Evolutionary conservation across 371 early-diverging fungal genomes (phyloP).

Genomic region (Coemansia linderi): DNA sequence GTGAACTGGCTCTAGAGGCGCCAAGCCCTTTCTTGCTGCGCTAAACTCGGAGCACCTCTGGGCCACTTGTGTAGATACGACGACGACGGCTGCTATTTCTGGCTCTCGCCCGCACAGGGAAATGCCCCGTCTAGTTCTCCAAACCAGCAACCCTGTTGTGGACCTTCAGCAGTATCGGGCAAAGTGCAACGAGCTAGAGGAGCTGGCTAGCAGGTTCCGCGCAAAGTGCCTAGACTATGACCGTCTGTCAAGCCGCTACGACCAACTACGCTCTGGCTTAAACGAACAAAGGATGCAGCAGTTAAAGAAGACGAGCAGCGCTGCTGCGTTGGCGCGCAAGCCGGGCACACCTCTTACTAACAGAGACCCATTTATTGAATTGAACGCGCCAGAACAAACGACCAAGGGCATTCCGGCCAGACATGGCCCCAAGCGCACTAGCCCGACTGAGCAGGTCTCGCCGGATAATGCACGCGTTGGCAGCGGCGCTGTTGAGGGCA

Average conservation of each 20-base stretch:
- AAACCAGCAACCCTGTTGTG: conserved; percentile 3
- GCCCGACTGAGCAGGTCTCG: conserved; percentile 15
- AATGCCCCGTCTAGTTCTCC: conserved; percentile 3
- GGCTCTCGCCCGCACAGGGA: conserved; percentile 7
- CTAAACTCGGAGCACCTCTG: not conserved
- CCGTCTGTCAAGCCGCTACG: conserved; percentile 15
- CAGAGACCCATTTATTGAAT: conserved; percentile 31
- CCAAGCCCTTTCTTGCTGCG: not conserved
- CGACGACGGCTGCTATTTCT: not conserved
- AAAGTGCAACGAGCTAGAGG: conserved; percentile 40
- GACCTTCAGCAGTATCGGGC: conserved; percentile 15
- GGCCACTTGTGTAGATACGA: not conserved
- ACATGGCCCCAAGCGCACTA: conserved; percentile 8
- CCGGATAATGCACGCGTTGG: conserved; percentile 1
- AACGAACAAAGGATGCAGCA: not conserved
- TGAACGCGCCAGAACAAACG: conserved; percentile 26
- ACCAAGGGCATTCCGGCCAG: conserved; percentile 23
- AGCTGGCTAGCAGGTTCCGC: conserved; percentile 17
- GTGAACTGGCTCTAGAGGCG: not conserved
- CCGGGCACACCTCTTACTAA: not conserved
- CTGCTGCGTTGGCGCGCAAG: not conserved
- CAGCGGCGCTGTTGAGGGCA: conserved; percentile 2
- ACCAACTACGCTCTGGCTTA: not conserved
- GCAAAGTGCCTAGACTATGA: conserved; percentile 41
- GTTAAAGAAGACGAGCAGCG: not conserved